These are phyloP conservation scores for Fusarium globosum DNA, from an alignment of 2,329 filamentous ascomycete genomes.

Conservation along the genomic window DNA sequence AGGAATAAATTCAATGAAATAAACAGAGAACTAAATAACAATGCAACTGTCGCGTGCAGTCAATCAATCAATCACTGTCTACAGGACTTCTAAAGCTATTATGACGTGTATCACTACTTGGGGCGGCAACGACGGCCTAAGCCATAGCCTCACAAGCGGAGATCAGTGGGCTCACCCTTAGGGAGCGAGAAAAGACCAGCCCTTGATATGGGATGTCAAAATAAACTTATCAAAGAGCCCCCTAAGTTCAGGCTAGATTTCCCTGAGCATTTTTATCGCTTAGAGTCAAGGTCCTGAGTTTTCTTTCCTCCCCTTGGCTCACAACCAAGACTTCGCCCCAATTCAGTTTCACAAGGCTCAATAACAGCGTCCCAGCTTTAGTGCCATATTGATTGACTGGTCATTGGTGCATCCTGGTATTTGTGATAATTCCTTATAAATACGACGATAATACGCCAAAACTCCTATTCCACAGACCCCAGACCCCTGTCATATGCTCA, in stretches of 20 bases:
- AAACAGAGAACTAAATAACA: not conserved
- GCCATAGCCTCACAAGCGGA: slow-evolving; percentile 11
- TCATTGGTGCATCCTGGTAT: slow-evolving; percentile 16
- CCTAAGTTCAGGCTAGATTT: too few species aligned
- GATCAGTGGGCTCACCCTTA: not conserved
- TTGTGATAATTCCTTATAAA: slow-evolving; percentile 4
- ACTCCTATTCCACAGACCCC: slow-evolving; percentile 13
- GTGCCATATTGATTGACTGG: not conserved
- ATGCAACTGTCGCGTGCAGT: slow-evolving; percentile 23
- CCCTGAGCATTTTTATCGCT: too few species aligned
- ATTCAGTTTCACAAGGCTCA: not conserved
- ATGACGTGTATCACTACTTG: slow-evolving; percentile 33
- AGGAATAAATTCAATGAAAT: not conserved
- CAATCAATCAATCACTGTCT: slow-evolving; percentile 1
- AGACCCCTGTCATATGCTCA: not conserved
- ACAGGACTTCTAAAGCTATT: not conserved
- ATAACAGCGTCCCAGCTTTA: not conserved
- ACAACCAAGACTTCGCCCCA: slow-evolving; percentile 11
- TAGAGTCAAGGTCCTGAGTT: too few species aligned
- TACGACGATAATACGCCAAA: slow-evolving; percentile 29
- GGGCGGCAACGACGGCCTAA: not conserved
- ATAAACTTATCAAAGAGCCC: too few species aligned
- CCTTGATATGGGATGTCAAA: too few species aligned
- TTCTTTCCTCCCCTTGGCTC: not conserved
- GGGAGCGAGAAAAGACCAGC: too few species aligned